Evolutionary conservation across 768 basidiomycete genomes (phyloP).

Genomic region (Rubroboletus satanas): DNA sequence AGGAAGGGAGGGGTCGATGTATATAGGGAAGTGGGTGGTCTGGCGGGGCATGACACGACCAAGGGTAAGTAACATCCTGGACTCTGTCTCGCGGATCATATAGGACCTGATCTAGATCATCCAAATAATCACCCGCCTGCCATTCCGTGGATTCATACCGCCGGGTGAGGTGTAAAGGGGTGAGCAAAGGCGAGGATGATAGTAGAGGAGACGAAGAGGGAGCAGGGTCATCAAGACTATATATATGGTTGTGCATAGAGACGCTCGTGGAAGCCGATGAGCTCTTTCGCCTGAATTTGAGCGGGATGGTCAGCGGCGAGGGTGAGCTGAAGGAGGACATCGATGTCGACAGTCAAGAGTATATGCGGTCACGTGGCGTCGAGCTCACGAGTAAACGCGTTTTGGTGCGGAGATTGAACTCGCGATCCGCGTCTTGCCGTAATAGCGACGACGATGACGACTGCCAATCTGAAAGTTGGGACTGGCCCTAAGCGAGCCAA

Average conservation of each 20-base stretch:
- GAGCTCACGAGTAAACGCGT: conserved; percentile 28
- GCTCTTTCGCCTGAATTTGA: conserved; percentile 22
- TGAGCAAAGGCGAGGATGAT: conserved; percentile 19
- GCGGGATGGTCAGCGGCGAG: conserved; percentile 15
- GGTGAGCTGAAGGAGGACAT: conserved; percentile 20
- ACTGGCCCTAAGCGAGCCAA: too few species aligned
- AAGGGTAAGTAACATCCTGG: not conserved
- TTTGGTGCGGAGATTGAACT: conserved; percentile 32
- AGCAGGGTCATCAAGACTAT: not conserved
- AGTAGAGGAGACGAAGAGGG: conserved; percentile 18
- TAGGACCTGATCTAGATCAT: not conserved
- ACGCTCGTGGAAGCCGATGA: conserved; percentile 16
- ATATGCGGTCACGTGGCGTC: conserved; percentile 32
- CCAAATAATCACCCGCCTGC: not conserved
- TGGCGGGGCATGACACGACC: conserved; percentile 1
- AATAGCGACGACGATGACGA: not conserved
- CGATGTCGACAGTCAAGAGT: conserved; percentile 25
- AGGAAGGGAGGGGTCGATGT: conserved; percentile 16
- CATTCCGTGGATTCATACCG: conserved; percentile 3
- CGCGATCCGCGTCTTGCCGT: conserved; percentile 17
- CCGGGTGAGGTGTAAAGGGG: conserved; percentile 13
- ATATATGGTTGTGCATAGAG: not conserved
- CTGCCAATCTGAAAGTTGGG: too few species aligned
- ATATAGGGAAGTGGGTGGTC: not conserved
- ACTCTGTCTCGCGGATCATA: not conserved